Evolutionary conservation across 306 rosid genomes (phyloP), one percentile per base, ranked within the genome.

Genomic region (Neltuma alba): DNA sequence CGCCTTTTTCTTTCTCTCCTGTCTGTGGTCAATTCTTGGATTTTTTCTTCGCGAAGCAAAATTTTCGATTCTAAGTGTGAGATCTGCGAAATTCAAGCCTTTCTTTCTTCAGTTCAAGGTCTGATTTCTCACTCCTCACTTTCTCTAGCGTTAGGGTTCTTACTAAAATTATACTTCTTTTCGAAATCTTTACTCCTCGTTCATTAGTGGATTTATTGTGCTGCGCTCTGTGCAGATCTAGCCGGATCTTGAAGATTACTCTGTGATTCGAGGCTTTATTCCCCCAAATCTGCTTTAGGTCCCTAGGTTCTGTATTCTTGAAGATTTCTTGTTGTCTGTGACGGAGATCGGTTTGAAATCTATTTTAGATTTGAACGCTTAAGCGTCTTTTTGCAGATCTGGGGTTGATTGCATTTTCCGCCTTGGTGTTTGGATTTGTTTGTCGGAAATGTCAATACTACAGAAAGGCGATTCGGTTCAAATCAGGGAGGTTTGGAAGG

Each of bases 401-500:
- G 83, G 83, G 85, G 50, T 72, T 66, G 65, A 1, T 70, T 27
- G 28, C 76, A 10, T 73, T 75, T 13, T 27, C 76, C 72, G 33
- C 54, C 28, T 55, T 79, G 50, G 70, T 70, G 60, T 70, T 57
- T 65, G 69, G 74, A 77, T 74, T 82, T 23, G 20, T 47, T 20
- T 12, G 9, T 79, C 71, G 79, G 84, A 85, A 74, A 94, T 94
- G 98, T 90, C 98, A 80, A 87, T 84, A 89, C 73, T 86, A 71
- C 84, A 89, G 78, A 94, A 90, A 85, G 89, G 85, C 60, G 94
- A 90, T 87, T 88, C 91, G 84, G 87, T 92, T 89, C 89, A 85
- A 82, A 87, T 94, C 82, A 87, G 98, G 25, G 98, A 94, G 85
- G 98, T 91, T 5, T 94, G 98, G 98, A 87, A 79, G 44, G 90